Percentiles rank a stretch among this genome's conserved stretches.
These are phyloP conservation scores for Lasiodiplodia sp. DNA, from an alignment of 2,329 filamentous ascomycete species.

Conservation along the genomic window DNA sequence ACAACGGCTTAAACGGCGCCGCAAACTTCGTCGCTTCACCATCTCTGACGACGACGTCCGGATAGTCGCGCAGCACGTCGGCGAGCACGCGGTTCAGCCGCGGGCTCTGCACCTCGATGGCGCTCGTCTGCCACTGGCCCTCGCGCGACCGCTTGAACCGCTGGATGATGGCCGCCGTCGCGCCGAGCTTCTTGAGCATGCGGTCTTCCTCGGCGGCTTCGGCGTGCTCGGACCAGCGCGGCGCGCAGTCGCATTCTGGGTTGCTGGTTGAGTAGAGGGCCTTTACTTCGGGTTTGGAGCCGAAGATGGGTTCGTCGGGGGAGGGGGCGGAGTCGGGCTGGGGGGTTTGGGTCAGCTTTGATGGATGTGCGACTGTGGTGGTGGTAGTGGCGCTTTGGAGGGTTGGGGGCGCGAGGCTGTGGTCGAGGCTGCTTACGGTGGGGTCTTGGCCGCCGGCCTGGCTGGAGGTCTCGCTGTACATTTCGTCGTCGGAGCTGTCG, in stretches of 20 bases:
- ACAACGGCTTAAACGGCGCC: constrained; percentile 68
- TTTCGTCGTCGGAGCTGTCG: too few species aligned
- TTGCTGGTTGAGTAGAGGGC: not conserved
- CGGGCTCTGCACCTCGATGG: constrained; percentile 62
- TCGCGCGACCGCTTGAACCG: not conserved
- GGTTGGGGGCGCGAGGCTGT: too few species aligned
- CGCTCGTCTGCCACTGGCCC: not conserved
- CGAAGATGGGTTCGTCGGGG: not conserved
- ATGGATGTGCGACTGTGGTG: too few species aligned
- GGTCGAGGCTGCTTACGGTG: too few species aligned
- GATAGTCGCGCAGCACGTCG: constrained; percentile 64
- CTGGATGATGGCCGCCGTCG: not conserved
- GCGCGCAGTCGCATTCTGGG: not conserved
- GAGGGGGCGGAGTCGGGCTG: too few species aligned
- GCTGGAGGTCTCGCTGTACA: too few species aligned
- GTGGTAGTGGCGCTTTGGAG: too few species aligned
- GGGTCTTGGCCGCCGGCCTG: too few species aligned
- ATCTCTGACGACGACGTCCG: constrained; percentile 65
- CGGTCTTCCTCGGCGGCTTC: not conserved
- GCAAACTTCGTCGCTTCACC: constrained; percentile 65
- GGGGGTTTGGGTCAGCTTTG: too few species aligned
- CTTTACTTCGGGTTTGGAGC: not conserved
- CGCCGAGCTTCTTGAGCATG: not conserved
- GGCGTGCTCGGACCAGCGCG: not conserved
- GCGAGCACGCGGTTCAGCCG: constrained; percentile 64